Evolutionary conservation across 2,329 filamentous ascomycete species (phyloP), one percentile per base, ranked within the genome.

Genomic region (Cladosporium sp.): DNA sequence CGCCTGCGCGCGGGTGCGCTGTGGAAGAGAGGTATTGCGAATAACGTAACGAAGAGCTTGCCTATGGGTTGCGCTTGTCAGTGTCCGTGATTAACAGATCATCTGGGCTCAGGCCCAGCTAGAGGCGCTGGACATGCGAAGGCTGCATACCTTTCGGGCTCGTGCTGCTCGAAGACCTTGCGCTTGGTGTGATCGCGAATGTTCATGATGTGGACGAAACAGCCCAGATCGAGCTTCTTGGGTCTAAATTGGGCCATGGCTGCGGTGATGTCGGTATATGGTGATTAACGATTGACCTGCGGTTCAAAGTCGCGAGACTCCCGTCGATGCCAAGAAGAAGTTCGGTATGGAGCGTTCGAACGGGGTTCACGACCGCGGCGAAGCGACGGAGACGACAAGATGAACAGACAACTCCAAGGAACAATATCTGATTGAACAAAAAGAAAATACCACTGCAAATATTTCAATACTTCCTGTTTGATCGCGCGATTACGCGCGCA

Each of bases 101-200:
- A 34, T 9, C 2, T 12, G 11, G 30, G 30, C 11, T 11, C 9
- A 11, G 30, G 7, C 11, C 9, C 30, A 34, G 11, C 8, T 12
- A 8, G 8, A 5, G 8, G 30, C 30, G 30, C 30, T 34, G 25
- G 6, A 25, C 30, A 34, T 34, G 7, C 20, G 47, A 19, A 49
- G 22, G 17, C n/a, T 45, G 65, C 72, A 63, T 80, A 95, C 92
- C 93, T 88, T 78, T 97, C 89, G 4, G 92, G 85, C 79, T 99
- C 94, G 72, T 88, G 80, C 73, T 91, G 82, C 72, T 88, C 89
- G 70, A 92, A 97, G 60, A 92, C 90, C 79, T 95, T 93, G 70
- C 94, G 89, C 84, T 97, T 99, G 58, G 92, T 92, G 79, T 97
- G 91, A 76, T 99, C 94, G 69, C 94, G 90, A 73, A 99, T 88